phyloP scores from a whole-genome alignment of 2,329 filamentous ascomycete species.

The Microcyclospora tardicrescens region DNA sequence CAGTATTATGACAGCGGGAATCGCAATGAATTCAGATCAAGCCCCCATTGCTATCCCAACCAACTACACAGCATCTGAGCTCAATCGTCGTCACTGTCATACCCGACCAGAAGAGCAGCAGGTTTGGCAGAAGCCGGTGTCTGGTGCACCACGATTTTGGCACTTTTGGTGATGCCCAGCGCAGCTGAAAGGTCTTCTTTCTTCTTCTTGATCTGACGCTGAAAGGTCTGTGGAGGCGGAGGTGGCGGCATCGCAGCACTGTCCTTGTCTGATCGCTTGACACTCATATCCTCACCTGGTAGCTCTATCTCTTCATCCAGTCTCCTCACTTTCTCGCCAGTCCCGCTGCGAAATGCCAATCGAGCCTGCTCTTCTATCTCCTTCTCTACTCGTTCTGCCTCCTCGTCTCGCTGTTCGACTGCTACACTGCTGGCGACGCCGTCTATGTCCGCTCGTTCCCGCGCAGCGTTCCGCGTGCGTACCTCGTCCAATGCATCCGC shows the following conservation, averaged over 20 bases:
- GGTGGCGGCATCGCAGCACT: constrained; percentile 24
- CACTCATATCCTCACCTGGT: constrained; percentile 23
- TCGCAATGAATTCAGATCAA: too few relatives aligned
- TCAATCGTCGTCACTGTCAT: too few relatives aligned
- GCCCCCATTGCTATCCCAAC: too few relatives aligned
- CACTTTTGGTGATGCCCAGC: constrained; percentile 73
- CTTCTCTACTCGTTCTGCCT: constrained; percentile 53
- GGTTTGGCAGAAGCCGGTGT: too few relatives aligned
- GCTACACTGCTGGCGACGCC: constrained; percentile 47
- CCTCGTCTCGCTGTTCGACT: constrained; percentile 39
- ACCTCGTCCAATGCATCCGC: constrained; percentile 95
- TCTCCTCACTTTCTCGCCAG: constrained; percentile 40
- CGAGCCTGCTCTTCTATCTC: constrained; percentile 76
- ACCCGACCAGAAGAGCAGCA: too few relatives aligned
- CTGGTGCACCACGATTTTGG: too few relatives aligned
- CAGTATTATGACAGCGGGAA: too few relatives aligned
- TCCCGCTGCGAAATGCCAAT: constrained; percentile 58
- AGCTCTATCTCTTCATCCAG: constrained; percentile 39
- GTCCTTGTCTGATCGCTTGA: constrained; percentile 19
- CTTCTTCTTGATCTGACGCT: constrained; percentile 71
- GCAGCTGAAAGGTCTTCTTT: constrained; percentile 57
- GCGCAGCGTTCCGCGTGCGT: constrained; percentile 73
- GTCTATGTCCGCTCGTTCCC: constrained; percentile 57
- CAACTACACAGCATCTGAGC: too few relatives aligned
- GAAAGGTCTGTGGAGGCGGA: constrained; percentile 52